A percentile compares a stretch with the other conserved stretches of the same genome.
phyloP scores from a whole-genome alignment of 306 rosid genomes.

The Bauhinia variegata region DNA sequence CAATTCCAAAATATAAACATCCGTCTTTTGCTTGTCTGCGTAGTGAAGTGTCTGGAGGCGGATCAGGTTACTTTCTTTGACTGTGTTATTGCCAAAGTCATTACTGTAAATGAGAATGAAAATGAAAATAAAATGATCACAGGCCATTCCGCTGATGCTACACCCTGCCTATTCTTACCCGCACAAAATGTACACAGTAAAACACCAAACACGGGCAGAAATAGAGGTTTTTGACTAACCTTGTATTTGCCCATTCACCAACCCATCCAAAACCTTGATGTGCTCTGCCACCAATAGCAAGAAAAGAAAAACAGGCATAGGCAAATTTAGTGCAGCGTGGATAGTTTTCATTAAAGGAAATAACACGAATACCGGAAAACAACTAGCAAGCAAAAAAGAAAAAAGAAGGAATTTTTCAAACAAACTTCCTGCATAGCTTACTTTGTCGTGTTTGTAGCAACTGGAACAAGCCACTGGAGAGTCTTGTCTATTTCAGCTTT shows the following conservation, averaged over 20 bases:
- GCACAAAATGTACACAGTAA: neutral
- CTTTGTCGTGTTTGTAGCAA: conserved; percentile 81
- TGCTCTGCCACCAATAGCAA: conserved; percentile 63
- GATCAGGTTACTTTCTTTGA: conserved; percentile 49
- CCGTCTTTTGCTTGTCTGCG: conserved; percentile 74
- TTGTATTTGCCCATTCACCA: conserved; percentile 95
- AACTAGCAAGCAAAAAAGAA: neutral
- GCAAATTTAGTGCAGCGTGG: conserved; percentile 1
- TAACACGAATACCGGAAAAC: neutral
- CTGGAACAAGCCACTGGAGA: conserved; percentile 81
- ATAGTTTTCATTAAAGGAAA: no score
- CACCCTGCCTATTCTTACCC: neutral
- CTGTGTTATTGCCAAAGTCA: conserved; percentile 55
- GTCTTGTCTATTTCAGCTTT: conserved; percentile 79
- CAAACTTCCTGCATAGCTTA: conserved; percentile 44
- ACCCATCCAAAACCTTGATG: conserved; percentile 97
- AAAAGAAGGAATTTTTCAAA: conserved; percentile 8
- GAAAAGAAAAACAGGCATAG: neutral
- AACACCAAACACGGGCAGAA: conserved; percentile 4
- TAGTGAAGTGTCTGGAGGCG: conserved; percentile 88
- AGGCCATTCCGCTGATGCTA: neutral
- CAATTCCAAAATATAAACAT: conserved; percentile 65
- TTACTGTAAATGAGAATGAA: conserved; percentile 49
- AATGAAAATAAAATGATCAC: conserved; percentile 1
- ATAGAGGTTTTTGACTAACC: conserved; percentile 53